These are phyloP conservation scores for Sporobolomyces pararoseus DNA, from an alignment of 768 basidiomycete genomes.

Conservation along the genomic window DNA sequence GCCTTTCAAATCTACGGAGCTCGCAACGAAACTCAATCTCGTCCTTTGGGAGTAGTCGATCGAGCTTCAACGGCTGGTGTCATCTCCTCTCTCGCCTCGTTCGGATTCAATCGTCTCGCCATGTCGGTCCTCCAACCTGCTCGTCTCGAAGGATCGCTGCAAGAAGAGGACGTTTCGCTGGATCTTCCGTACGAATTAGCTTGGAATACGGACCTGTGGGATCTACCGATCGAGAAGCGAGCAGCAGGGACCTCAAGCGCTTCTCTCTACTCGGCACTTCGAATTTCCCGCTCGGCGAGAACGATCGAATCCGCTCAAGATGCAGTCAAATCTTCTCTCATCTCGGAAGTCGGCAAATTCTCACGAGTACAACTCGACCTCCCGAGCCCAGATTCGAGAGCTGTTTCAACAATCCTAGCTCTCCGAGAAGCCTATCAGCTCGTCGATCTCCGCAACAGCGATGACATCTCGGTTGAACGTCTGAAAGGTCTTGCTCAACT, in stretches of 20 bases:
- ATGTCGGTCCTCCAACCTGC: conserved; percentile 57
- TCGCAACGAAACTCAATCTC: conserved; percentile 59
- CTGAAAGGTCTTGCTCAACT: neutral
- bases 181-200: conserved; percentile 72
- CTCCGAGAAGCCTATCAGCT: conserved; percentile 61
- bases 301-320: neutral
- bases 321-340: conserved; percentile 55
- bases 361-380: conserved; percentile 70
- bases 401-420: conserved; percentile 70
- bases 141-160: conserved; percentile 43
- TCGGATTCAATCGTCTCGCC: conserved; percentile 87
- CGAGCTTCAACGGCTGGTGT: conserved; percentile 57
- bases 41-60: conserved; percentile 43
- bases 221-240: conserved; percentile 54
- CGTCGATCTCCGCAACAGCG: neutral
- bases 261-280: conserved; percentile 71
- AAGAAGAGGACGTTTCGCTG: conserved; percentile 46
- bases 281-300: conserved; percentile 66
- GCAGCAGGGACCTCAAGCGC: conserved; percentile 51
- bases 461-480: neutral
- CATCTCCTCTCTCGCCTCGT: conserved; percentile 74
- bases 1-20: conserved; percentile 89
- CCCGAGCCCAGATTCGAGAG: conserved; percentile 67
- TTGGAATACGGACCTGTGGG: conserved; percentile 95
- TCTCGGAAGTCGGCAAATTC: conserved; percentile 63